A percentile compares a stretch with the other conserved stretches of the same genome.
Evolutionary conservation across 306 rosid species (phyloP).

Genomic region (Oemleria cerasiformis): DNA sequence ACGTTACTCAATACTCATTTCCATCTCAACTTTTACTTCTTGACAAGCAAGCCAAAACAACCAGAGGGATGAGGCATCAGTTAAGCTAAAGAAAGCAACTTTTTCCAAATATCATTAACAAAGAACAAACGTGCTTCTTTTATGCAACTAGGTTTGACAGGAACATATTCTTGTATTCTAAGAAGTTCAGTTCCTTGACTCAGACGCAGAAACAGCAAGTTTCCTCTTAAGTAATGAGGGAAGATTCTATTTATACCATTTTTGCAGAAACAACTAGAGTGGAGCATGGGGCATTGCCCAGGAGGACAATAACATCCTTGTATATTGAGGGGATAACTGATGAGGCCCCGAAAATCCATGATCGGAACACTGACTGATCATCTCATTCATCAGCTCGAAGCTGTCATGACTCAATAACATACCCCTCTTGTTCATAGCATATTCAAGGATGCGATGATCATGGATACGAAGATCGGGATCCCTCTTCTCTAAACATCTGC

Average conservation of each 20-base stretch:
- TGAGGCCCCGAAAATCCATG: not conserved
- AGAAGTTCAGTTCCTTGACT: not conserved
- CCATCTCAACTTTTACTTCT: not conserved
- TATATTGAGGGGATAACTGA: not conserved
- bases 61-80: not conserved
- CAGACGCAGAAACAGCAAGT: no score
- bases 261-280: not conserved
- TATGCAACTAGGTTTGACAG: not conserved
- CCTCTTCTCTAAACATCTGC: not conserved
- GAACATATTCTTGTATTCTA: not conserved
- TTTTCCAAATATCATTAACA: not conserved
- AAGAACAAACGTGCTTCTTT: not conserved
- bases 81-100: not conserved
- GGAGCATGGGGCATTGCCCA: no score
- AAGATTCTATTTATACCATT: not conserved
- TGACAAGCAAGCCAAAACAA: not conserved
- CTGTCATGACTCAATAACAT: no score
- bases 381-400: slow-evolving; percentile 1
- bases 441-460: not conserved
- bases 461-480: not conserved
- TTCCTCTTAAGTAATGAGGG: not conserved
- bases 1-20: not conserved
- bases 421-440: not conserved
- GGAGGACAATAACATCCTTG: not conserved
- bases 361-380: not conserved